phyloP scores from a whole-genome alignment of 2,329 filamentous ascomycete genomes.

The Trichocomaceae sp. region DNA sequence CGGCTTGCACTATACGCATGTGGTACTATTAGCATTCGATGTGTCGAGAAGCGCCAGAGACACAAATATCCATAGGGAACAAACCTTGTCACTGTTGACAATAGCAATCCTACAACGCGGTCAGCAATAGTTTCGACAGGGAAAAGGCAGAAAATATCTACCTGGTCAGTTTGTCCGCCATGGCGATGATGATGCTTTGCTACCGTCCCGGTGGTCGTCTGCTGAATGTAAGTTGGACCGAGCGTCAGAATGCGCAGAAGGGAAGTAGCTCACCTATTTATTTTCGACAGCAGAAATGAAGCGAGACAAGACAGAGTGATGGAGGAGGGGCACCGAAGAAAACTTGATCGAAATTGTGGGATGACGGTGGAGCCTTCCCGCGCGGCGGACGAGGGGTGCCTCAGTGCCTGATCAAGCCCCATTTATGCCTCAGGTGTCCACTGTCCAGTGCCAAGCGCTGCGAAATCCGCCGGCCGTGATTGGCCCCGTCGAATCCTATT shows the following conservation, averaged over 20 bases:
- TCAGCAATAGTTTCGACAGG: background rate
- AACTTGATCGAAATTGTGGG: conserved; percentile 14
- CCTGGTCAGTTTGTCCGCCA: conserved; percentile 94
- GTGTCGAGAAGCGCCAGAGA: conserved; percentile 9
- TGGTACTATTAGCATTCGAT: background rate
- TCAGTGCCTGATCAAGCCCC: background rate
- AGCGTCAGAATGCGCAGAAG: background rate
- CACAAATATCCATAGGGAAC: conserved; percentile 18
- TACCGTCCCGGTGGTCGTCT: conserved; percentile 4
- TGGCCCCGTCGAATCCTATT: background rate
- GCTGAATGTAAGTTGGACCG: background rate
- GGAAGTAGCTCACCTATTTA: background rate
- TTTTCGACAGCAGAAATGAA: background rate
- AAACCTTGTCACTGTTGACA: conserved; percentile 95
- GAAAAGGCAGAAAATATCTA: conserved; percentile 59
- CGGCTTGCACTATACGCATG: conserved; percentile 66
- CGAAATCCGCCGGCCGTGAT: conserved; percentile 4
- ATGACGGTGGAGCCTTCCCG: conserved; percentile 13
- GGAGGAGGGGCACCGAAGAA: conserved; percentile 12
- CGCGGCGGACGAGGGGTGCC: background rate
- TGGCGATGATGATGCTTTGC: conserved; percentile 46
- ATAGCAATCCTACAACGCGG: conserved; percentile 76
- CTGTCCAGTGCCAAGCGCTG: too few species aligned
- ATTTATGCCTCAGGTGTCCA: conserved; percentile 10
- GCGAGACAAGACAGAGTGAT: conserved; percentile 3